Evolutionary conservation across 805 yeast species (phyloP).

Genomic region (Saturnispora sanitii): DNA sequence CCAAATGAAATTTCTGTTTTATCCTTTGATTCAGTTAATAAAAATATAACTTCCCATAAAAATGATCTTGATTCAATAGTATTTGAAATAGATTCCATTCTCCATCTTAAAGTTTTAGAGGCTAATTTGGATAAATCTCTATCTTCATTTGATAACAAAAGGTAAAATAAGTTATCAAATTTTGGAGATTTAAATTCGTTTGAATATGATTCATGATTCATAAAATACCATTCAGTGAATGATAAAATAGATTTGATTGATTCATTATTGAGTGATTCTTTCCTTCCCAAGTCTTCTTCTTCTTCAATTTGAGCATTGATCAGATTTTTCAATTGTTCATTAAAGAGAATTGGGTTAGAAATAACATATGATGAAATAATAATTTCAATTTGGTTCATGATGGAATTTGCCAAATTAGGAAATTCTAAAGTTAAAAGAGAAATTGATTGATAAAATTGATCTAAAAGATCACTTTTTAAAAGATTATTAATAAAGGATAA

Average conservation of each 20-base stretch:
- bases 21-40: constrained; percentile 24
- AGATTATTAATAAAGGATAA: constrained; percentile 6
- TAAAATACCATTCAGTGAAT: constrained; percentile 31
- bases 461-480: constrained; percentile 1
- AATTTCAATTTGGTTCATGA: constrained; percentile 9
- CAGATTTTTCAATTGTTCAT: constrained; percentile 3
- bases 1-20: constrained; percentile 31
- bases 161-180: constrained; percentile 24
- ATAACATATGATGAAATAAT: constrained; percentile 8
- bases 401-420: constrained; percentile 18
- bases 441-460: constrained; percentile 8
- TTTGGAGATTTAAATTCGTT: background rate
- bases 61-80: constrained; percentile 17
- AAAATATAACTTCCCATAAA: constrained; percentile 39
- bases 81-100: constrained; percentile 28
- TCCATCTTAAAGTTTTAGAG: constrained; percentile 45
- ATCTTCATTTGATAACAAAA: constrained; percentile 31
- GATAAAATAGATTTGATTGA: constrained; percentile 19
- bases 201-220: constrained; percentile 16
- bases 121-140: constrained; percentile 29
- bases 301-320: background rate
- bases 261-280: constrained; percentile 5
- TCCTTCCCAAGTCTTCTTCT: no score
- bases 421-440: constrained; percentile 23
- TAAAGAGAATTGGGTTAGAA: constrained; percentile 14